These are phyloP conservation scores for Nephelium lappaceum DNA, from an alignment of 345 rosid species.

Conservation along the genomic window DNA sequence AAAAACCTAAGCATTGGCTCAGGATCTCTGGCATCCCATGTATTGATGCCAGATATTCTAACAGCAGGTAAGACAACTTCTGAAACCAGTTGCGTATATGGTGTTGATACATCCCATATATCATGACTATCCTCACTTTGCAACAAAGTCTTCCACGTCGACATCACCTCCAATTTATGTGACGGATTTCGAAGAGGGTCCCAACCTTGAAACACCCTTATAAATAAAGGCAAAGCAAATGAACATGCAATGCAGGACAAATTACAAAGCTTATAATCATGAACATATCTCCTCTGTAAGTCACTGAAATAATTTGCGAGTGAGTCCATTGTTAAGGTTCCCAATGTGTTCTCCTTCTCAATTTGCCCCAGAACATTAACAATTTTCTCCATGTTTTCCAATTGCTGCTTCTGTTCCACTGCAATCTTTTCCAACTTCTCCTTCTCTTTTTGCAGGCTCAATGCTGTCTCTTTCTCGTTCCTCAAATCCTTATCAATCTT, in stretches of 20 bases:
- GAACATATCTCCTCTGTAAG: conserved; percentile 51
- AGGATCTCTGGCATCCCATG: conserved; percentile 93
- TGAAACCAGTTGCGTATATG: conserved; percentile 73
- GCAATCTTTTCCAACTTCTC: conserved; percentile 65
- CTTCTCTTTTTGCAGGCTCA: conserved; percentile 80
- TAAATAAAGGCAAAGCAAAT: conserved; percentile 74
- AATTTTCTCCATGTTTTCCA: conserved; percentile 66
- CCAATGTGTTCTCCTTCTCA: conserved; percentile 57
- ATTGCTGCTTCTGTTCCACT: conserved; percentile 54
- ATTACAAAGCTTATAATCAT: conserved; percentile 80
- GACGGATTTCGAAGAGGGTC: conserved; percentile 76
- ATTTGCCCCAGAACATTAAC: conserved; percentile 44
- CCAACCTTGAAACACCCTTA: conserved; percentile 92
- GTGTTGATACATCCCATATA: conserved; percentile 70
- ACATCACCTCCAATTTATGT: conserved; percentile 63
- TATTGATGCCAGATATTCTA: conserved; percentile 77
- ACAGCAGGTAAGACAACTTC: conserved; percentile 86
- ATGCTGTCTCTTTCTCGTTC: conserved; percentile 82
- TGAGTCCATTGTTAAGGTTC: conserved; percentile 63
- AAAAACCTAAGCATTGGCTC: conserved; percentile 94
- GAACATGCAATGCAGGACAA: conserved; percentile 78
- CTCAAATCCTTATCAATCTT: conserved; percentile 81
- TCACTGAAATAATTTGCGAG: conserved; percentile 58
- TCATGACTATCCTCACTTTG: conserved; percentile 63
- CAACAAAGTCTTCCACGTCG: conserved; percentile 67